Evolutionary conservation across 208 protist species (phyloP).

Genomic region (Vickermania ingenoplastis): DNA sequence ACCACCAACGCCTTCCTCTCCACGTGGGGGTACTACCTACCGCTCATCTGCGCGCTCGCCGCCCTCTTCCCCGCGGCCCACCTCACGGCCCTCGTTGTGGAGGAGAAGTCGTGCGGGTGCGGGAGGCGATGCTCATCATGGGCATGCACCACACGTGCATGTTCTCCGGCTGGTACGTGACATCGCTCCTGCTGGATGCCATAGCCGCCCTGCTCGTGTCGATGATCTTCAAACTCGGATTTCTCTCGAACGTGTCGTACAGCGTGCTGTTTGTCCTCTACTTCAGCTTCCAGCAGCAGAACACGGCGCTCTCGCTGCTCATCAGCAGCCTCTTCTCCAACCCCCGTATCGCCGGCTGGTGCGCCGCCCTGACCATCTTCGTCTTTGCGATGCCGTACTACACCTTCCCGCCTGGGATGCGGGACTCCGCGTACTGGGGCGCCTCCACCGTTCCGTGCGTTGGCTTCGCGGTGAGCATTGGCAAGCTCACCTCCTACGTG

Average conservation of each 20-base stretch:
- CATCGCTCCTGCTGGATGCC: conserved; percentile 43
- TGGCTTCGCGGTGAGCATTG: conserved; percentile 39
- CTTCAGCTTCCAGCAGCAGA: conserved; percentile 67
- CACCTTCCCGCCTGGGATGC: conserved; percentile 51
- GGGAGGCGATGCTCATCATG: conserved; percentile 87
- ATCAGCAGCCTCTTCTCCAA: conserved; percentile 72
- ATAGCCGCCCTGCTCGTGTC: conserved; percentile 38
- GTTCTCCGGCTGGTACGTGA: conserved; percentile 60
- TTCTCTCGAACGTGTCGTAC: conserved; percentile 42
- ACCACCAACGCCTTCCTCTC: conserved; percentile 43
- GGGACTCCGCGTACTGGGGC: conserved; percentile 22
- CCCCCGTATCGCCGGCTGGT: conserved; percentile 55
- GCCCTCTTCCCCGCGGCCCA: conserved; percentile 60
- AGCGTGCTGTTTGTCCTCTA: conserved; percentile 62
- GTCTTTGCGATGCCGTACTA: conserved; percentile 52
- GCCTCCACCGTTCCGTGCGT: conserved; percentile 51
- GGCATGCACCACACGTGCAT: conserved; percentile 62
- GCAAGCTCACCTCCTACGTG: conserved; percentile 45
- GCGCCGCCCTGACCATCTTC: conserved; percentile 56
- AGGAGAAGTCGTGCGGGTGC: conserved; percentile 72
- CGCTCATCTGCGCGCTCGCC: conserved; percentile 60
- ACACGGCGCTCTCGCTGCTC: conserved; percentile 54
- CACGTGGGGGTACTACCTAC: conserved; percentile 58
- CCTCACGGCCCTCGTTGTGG: conserved; percentile 55
- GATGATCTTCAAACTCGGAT: conserved; percentile 50